A percentile compares a stretch with the other conserved stretches of the same genome.
Conservation (phyloP, 345 rosid species). For the Arabidopsis suecica region DNA sequence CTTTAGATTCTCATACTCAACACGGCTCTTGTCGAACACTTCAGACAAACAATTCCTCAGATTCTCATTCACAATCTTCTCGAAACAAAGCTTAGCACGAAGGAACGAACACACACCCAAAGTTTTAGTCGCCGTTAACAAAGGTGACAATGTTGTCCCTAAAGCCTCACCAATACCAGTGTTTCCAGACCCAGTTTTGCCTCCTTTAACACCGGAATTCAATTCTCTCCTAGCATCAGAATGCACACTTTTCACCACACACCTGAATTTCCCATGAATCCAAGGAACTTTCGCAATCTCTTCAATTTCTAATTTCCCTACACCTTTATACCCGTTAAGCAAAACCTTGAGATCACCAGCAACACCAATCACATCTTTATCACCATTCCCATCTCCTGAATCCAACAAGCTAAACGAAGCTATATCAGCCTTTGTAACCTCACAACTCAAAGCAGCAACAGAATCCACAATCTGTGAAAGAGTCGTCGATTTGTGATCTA, state of each 20-base stretch:
- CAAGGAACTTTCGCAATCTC: conserved; percentile 57
- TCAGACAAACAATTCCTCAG: conserved; percentile 45
- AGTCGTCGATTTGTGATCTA: conserved; percentile 62
- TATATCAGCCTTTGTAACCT: conserved; percentile 61
- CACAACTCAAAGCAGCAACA: conserved; percentile 78
- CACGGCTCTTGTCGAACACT: conserved; percentile 44
- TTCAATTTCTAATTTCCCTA: conserved; percentile 48
- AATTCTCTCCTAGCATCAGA: conserved; percentile 53
- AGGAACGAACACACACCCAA: conserved; percentile 62
- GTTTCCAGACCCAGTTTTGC: conserved; percentile 43
- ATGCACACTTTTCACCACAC: conserved; percentile 62
- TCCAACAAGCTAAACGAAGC: conserved; percentile 53
- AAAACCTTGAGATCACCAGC: conserved; percentile 77
- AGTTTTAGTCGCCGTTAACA: conserved; percentile 50
- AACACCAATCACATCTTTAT: conserved; percentile 69
- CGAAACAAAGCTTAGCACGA: conserved; percentile 56
- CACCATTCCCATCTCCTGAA: conserved; percentile 70
- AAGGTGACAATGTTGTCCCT: conserved; percentile 46
- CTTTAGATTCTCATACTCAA: conserved; percentile 38
- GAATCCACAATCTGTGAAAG: conserved; percentile 60
- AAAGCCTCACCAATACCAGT: conserved; percentile 41
- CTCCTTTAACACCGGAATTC: conserved; percentile 55
- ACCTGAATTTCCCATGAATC: conserved; percentile 68
- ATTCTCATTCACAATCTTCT: conserved; percentile 45
- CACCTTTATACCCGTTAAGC: conserved; percentile 73